Evolutionary conservation across 2,329 filamentous ascomycete species (phyloP).

Genomic region (Phaeosphaeriaceae sp.): DNA sequence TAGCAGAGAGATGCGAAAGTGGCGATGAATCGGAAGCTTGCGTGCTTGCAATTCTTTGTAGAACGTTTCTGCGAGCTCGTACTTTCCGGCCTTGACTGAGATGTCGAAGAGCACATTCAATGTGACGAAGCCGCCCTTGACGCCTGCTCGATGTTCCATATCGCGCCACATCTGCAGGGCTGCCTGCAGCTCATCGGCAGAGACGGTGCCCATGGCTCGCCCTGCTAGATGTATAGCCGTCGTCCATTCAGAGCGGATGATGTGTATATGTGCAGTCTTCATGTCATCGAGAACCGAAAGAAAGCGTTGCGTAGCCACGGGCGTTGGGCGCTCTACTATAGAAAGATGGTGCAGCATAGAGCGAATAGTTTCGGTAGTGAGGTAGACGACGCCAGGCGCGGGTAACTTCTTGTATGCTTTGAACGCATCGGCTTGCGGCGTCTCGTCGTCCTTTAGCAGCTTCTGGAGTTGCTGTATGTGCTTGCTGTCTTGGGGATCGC

Average conservation of each 20-base stretch:
- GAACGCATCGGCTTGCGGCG: constrained; percentile 58
- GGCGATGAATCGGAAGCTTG: constrained; percentile 73
- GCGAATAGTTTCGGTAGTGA: constrained; percentile 63
- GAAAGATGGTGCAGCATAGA: constrained; percentile 73
- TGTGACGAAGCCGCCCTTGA: constrained; percentile 76
- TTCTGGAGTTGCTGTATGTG: constrained; percentile 45
- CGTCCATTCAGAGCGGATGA: constrained; percentile 79
- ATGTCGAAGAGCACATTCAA: constrained; percentile 94
- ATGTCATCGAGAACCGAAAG: constrained; percentile 85
- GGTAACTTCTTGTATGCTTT: constrained; percentile 61
- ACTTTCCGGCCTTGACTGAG: constrained; percentile 85
- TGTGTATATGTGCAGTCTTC: constrained; percentile 72
- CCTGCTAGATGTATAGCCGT: constrained; percentile 81
- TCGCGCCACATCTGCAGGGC: constrained; percentile 83
- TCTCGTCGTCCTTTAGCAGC: constrained; percentile 52
- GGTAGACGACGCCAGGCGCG: constrained; percentile 60
- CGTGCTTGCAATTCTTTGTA: constrained; percentile 80
- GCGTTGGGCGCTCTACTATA: constrained; percentile 61
- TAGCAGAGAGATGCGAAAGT: constrained; percentile 81
- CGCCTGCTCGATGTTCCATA: constrained; percentile 78
- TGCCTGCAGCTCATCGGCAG: constrained; percentile 67
- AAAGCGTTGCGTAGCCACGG: constrained; percentile 76
- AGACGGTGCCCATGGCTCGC: constrained; percentile 68
- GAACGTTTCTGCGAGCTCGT: constrained; percentile 81
- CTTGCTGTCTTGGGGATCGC: constrained; percentile 39